Percentiles rank a stretch among this genome's conserved stretches.
phyloP scores from a whole-genome alignment of 1,284 basidiomycete genomes.

The Mycena sp. region DNA sequence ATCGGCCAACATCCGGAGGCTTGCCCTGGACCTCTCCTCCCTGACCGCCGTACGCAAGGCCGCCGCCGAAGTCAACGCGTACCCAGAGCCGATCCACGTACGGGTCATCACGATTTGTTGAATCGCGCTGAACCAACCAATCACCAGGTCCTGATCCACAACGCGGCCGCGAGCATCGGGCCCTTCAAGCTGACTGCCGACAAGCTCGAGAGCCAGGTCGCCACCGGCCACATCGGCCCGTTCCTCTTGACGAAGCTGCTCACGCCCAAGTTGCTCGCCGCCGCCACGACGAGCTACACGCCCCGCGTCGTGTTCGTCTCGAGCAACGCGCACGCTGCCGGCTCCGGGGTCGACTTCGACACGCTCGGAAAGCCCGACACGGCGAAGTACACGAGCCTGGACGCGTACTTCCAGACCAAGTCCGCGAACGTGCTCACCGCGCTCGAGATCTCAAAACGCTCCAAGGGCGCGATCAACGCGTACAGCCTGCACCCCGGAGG shows the following conservation, averaged over 20 bases:
- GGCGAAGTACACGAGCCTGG: background rate
- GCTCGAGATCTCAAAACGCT: background rate
- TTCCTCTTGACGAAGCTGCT: background rate
- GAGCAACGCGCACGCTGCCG: background rate
- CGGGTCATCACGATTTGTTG: background rate
- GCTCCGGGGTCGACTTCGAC: background rate
- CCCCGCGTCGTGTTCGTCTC: background rate
- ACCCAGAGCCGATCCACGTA: slow-evolving; percentile 7
- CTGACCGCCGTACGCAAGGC: background rate
- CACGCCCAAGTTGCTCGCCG: background rate
- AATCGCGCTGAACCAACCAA: background rate
- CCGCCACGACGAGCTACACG: background rate
- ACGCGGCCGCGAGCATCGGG: background rate
- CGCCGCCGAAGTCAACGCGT: slow-evolving; percentile 6
- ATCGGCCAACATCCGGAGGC: background rate
- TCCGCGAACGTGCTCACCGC: background rate
- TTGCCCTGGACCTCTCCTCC: background rate
- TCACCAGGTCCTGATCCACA: slow-evolving; percentile 3
- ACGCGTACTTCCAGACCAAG: background rate
- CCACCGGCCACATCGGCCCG: background rate
- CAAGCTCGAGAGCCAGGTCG: background rate
- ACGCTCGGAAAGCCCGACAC: background rate
- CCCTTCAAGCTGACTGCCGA: background rate
- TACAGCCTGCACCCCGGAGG: background rate
- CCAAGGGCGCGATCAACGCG: background rate